Percentiles rank a stretch among this genome's conserved stretches.
Conservation (phyloP, 352 stramenopile species). For the Pythium rishiriense region DNA sequence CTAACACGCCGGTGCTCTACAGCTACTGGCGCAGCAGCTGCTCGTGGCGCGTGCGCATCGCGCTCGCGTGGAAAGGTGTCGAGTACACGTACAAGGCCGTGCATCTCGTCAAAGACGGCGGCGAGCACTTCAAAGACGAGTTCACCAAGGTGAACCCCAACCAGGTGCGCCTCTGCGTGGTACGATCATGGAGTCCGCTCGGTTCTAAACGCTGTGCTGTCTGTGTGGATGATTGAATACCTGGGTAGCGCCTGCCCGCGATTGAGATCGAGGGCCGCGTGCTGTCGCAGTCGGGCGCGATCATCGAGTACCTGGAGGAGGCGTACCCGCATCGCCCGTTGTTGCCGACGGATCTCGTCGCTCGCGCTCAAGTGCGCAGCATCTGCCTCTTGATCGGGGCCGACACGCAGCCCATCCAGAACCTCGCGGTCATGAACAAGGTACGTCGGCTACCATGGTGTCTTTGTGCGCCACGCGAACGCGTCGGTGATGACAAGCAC, state of each 20-base stretch:
- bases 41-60: slow-evolving; percentile 90
- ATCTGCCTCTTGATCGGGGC: slow-evolving; percentile 90
- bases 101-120: slow-evolving; percentile 59
- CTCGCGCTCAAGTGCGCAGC: slow-evolving; percentile 79
- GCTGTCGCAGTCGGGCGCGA: slow-evolving; percentile 86
- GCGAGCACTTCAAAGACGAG: slow-evolving; percentile 53
- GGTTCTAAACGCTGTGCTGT: no score
- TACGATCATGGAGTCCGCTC: no score
- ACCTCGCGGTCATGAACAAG: slow-evolving; percentile 72
- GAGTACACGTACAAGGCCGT: slow-evolving; percentile 78
- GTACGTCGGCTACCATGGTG: slow-evolving; percentile 29
- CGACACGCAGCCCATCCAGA: slow-evolving; percentile 92
- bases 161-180: slow-evolving; percentile 33
- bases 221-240: background rate
- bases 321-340: slow-evolving; percentile 67
- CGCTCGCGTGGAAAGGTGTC: slow-evolving; percentile 85
- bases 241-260: slow-evolving; percentile 58
- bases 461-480: background rate
- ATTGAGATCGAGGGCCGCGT: slow-evolving; percentile 76
- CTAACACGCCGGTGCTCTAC: slow-evolving; percentile 53
- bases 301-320: slow-evolving; percentile 94
- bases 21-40: slow-evolving; percentile 89
- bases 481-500: background rate
- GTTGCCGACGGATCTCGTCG: slow-evolving; percentile 68
- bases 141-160: slow-evolving; percentile 73